Evolutionary conservation across 2,329 filamentous ascomycete genomes (phyloP).

Genomic region (Cyphellophora attinorum): DNA sequence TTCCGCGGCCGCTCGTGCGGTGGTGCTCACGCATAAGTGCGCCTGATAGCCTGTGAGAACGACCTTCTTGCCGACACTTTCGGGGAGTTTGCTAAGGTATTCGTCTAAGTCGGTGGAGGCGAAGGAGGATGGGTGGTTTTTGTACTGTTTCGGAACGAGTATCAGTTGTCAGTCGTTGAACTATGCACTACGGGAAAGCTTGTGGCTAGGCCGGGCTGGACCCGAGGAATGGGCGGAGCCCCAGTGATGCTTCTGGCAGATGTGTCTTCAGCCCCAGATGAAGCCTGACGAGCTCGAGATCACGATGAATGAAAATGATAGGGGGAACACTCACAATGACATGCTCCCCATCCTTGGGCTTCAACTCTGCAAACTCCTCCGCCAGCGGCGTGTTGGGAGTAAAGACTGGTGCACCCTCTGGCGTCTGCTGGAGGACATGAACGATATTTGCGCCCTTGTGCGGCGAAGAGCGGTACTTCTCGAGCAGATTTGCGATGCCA

Average conservation of each 20-base stretch:
- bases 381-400: slow-evolving; percentile 52
- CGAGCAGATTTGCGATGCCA: slow-evolving; percentile 47
- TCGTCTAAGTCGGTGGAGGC: slow-evolving; percentile 50
- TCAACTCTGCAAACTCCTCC: slow-evolving; percentile 51
- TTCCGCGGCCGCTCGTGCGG: slow-evolving; percentile 51
- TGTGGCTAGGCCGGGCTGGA: too few relatives aligned
- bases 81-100: slow-evolving; percentile 35
- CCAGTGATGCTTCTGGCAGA: too few relatives aligned
- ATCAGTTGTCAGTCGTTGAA: too few relatives aligned
- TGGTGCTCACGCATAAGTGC: slow-evolving; percentile 56
- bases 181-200: too few relatives aligned
- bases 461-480: slow-evolving; percentile 44
- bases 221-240: too few relatives aligned
- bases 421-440: slow-evolving; percentile 51
- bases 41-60: slow-evolving; percentile 44
- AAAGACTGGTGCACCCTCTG: slow-evolving; percentile 56
- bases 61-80: slow-evolving; percentile 44
- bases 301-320: too few relatives aligned
- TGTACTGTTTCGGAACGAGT: too few relatives aligned
- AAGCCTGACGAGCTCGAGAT: too few relatives aligned
- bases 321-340: too few relatives aligned
- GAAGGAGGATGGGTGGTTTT: slow-evolving; percentile 51
- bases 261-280: too few relatives aligned
- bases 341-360: slow-evolving; percentile 45
- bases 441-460: slow-evolving; percentile 40